Evolutionary conservation across 139 green algal genomes (phyloP), one percentile per base, ranked within the genome.

Genomic region (Chlamydomonas sphaeroides): DNA sequence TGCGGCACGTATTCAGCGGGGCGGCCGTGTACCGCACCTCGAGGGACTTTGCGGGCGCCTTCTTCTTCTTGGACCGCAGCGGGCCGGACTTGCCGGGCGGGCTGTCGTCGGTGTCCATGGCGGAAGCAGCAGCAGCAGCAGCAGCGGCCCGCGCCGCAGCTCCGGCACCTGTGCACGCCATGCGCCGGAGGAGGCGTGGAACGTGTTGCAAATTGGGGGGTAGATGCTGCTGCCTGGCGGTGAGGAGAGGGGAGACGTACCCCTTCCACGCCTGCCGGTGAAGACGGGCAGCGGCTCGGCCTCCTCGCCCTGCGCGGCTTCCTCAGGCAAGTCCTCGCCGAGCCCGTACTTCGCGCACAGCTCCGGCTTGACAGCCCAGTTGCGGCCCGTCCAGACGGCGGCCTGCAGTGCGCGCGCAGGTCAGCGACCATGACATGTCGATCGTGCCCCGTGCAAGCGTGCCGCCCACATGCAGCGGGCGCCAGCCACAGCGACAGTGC

Each of bases 341-440:
- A 70, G 39, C 3, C 74, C 74, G 32, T 80, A 71, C 41, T 62
- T 71, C 0, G 74, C 74, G 39, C 59, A 62, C 41, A 80, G 42
- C 28, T 62, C 74, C 8, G 75, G 61, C 45, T 82, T 82, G 0
- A 82, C 42, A 30, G 75, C 36, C 75, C 75, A 82, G 32, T 82
- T 73, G 7, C 75, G 75, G 32, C 75, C 62, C 25, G 75, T 82
- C 75, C 75, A 82, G 18, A 42, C 59, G 15, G 75, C 75, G 32
- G 42, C 75, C 75, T 82, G 75, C 23, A 56, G 56, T 10, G 56
- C 20, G 56, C 23, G 56, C 56, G 21, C 10, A 20, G 2, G 49
- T n/a, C 56, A 62, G 56, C 56, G 25, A 62, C 3, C 25, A 32
- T 53, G 45, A 53, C 45, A 53, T 53, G 45, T 14, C 11, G 45